phyloP scores from a whole-genome alignment of 2,329 filamentous ascomycete genomes.

The Monilinia fructigena region DNA sequence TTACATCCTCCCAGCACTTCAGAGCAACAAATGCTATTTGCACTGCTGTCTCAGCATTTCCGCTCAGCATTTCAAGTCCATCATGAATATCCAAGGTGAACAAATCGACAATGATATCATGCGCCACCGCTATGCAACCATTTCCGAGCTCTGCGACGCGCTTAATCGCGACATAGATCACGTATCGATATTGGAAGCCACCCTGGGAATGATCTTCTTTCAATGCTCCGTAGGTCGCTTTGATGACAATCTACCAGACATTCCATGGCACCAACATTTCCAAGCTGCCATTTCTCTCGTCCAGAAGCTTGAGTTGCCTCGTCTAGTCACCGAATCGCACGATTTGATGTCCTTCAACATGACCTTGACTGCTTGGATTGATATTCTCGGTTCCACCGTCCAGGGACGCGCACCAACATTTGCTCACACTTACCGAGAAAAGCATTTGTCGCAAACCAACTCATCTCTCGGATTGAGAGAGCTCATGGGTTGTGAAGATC shows the following conservation, averaged over 20 bases:
- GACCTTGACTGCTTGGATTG: conserved; percentile 91
- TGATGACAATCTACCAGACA: conserved; percentile 82
- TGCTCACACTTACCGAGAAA: conserved; percentile 92
- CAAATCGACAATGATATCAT: conserved; percentile 88
- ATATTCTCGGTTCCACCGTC: conserved; percentile 94
- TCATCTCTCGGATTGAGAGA: conserved; percentile 73
- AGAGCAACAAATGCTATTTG: conserved; percentile 88
- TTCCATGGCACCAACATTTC: conserved; percentile 97
- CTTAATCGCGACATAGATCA: conserved; percentile 79
- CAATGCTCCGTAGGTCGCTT: conserved; percentile 86
- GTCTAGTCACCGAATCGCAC: conserved; percentile 59
- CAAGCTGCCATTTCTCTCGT: conserved; percentile 84
- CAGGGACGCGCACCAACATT: conserved; percentile 81
- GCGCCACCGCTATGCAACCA: conserved; percentile 84
- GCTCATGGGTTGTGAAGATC: conserved; percentile 96
- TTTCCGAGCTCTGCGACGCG: conserved; percentile 80
- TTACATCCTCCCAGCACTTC: conserved; percentile 81
- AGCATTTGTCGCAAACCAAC: conserved; percentile 71
- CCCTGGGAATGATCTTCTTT: conserved; percentile 93
- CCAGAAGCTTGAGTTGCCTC: conserved; percentile 77
- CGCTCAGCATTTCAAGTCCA: conserved; percentile 86
- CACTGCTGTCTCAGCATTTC: conserved; percentile 95
- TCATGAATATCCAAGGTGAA: conserved; percentile 62
- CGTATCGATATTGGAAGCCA: conserved; percentile 85
- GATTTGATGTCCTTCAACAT: conserved; percentile 72